Base-by-base conservation (phyloP, 768 basidiomycete genomes). In the Phaeolepiota aurea region DNA sequence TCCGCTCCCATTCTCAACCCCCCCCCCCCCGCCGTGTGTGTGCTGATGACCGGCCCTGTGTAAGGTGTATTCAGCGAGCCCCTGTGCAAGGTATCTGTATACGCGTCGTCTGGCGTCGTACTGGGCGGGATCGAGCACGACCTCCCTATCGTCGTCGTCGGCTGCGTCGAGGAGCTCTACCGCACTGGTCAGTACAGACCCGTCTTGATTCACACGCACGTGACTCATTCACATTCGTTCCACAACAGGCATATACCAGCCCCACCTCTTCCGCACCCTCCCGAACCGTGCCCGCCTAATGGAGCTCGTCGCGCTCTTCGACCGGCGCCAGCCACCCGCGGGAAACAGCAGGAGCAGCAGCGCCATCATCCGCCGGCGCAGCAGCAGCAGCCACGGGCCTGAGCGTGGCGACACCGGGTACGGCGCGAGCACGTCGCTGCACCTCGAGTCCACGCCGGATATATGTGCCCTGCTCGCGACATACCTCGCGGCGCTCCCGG, bases 81-180 rank as follows among this genome's bases (percentile, higher is more conserved):
- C 0, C 45, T 69, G 3, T 57, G 62, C 1, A 51, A 63, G 35
- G 57, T 61, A 4, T 56, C 57, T 1, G 49, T 60, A 15, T 64
- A 64, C 32, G 61, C 66, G 0, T 63, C 64, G 2, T 58, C 51
- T 2, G 50, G 47, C 7, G 53, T 61, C 19, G 48, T 63, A 4
- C 46, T 68, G 11, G 64, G 58, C 16, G 62, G 63, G 10, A 49
- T 54, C 23, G 59, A 64, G 41, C 63, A 66, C 41, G 54, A 61
- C 32, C 38, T 71, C 2, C 69, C 69, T 0, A 61, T 64, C 20
- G 51, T 69, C 3, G 63, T 66, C 4, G 62, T 66, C 28, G 54
- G 57, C 21, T 66, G 64, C 35, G 56, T 70, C 12, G 65, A 71
- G 40, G 66, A 68, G 48, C 49, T 71, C 3, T 69, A 65, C 48